Evolutionary conservation across 768 basidiomycete species (phyloP).

Genomic region (Rhizopogon vinicolor): DNA sequence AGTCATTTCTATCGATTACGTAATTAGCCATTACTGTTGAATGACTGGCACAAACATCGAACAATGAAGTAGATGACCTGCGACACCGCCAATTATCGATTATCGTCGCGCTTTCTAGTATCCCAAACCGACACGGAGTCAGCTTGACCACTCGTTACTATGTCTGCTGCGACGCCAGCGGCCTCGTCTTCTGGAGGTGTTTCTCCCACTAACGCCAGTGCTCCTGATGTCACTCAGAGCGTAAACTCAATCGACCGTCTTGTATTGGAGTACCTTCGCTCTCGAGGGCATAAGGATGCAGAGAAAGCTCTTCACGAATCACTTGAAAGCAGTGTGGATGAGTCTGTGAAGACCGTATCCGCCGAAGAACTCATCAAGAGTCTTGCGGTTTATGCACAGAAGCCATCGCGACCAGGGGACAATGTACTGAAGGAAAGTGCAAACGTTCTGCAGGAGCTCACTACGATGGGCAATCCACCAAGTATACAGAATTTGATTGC

Average conservation of each 20-base stretch:
- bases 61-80: too few species aligned
- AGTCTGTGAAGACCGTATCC: slow-evolving; percentile 33
- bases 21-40: neutral
- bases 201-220: slow-evolving; percentile 23
- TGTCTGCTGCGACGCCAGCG: slow-evolving; percentile 29
- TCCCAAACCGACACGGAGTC: neutral
- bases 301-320: slow-evolving; percentile 40
- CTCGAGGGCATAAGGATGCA: slow-evolving; percentile 40
- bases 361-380: slow-evolving; percentile 51
- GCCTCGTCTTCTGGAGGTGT: slow-evolving; percentile 28
- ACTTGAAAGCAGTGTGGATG: slow-evolving; percentile 29
- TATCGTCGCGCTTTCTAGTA: neutral
- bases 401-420: slow-evolving; percentile 60
- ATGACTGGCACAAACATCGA: too few species aligned
- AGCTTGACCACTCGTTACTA: slow-evolving; percentile 6
- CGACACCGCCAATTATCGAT: too few species aligned
- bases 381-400: slow-evolving; percentile 67
- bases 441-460: slow-evolving; percentile 63
- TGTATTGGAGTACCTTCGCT: slow-evolving; percentile 45
- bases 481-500: slow-evolving; percentile 74
- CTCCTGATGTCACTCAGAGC: slow-evolving; percentile 20
- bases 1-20: neutral
- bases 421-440: slow-evolving; percentile 65
- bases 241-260: slow-evolving; percentile 32
- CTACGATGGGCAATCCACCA: slow-evolving; percentile 61